These are phyloP conservation scores for Anethum foeniculum DNA, from an alignment of 140 eudicot genomes.

Conservation along the genomic window DNA sequence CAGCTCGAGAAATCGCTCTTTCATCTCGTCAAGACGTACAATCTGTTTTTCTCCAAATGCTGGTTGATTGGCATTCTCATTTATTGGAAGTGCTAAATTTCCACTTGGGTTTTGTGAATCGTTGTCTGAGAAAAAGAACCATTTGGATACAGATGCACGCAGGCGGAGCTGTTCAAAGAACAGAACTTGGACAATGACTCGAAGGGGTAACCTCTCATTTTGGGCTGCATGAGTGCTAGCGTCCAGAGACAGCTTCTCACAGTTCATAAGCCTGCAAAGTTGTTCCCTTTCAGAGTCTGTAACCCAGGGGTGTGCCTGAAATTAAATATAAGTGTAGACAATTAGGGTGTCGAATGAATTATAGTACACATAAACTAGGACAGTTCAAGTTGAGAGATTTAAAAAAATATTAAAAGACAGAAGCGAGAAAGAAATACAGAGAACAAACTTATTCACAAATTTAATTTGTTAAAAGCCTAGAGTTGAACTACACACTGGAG, in stretches of 20 bases:
- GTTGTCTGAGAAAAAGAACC: slow-evolving; percentile 49
- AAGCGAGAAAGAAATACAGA: too few relatives aligned
- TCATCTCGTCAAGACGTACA: slow-evolving; percentile 45
- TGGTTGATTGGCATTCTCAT: slow-evolving; percentile 2
- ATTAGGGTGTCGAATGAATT: not conserved
- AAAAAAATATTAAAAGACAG: not conserved
- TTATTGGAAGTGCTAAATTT: slow-evolving; percentile 25
- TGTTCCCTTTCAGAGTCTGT: slow-evolving; percentile 52
- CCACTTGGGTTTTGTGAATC: slow-evolving; percentile 39
- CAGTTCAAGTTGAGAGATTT: not conserved
- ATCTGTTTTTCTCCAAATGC: slow-evolving; percentile 23
- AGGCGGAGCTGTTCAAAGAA: slow-evolving; percentile 66
- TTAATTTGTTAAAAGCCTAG: too few relatives aligned
- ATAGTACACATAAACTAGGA: not conserved
- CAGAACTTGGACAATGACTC: slow-evolving; percentile 54
- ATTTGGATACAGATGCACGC: slow-evolving; percentile 47
- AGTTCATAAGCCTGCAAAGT: slow-evolving; percentile 59
- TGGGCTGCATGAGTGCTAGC: slow-evolving; percentile 71
- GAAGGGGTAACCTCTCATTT: slow-evolving; percentile 56
- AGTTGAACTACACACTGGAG: not conserved
- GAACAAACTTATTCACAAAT: too few relatives aligned
- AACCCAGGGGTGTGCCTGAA: slow-evolving; percentile 65
- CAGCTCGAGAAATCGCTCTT: slow-evolving; percentile 49
- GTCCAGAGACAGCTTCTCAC: slow-evolving; percentile 62
- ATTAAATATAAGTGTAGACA: not conserved